These are phyloP conservation scores for Hordeum pubiflorum DNA, from an alignment of 202 grass and related monocot species.

Conservation along the genomic window DNA sequence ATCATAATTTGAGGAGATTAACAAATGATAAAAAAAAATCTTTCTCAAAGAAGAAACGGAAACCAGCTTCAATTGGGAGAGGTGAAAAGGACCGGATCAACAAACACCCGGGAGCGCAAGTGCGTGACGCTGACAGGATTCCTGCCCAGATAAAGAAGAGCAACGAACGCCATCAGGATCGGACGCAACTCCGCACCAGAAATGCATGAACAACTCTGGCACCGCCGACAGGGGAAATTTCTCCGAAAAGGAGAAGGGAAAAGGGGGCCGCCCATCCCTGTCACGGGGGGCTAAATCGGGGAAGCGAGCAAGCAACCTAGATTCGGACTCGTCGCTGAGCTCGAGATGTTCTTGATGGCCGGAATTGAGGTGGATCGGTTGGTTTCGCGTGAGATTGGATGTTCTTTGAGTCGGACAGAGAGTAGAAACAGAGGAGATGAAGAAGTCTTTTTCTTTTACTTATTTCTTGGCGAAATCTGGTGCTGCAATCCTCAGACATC, in stretches of 20 bases:
- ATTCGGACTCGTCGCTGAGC: slow-evolving; percentile 13
- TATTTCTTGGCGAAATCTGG: not conserved
- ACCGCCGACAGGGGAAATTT: slow-evolving; percentile 27
- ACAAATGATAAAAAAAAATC: not conserved
- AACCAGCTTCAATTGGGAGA: not conserved
- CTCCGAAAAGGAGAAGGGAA: not conserved
- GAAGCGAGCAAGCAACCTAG: slow-evolving; percentile 22
- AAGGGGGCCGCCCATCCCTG: slow-evolving; percentile 3
- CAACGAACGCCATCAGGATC: slow-evolving; percentile 23
- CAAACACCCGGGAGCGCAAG: slow-evolving; percentile 9
- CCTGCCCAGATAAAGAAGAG: slow-evolving; percentile 32
- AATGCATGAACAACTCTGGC: slow-evolving; percentile 2
- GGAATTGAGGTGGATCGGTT: not conserved
- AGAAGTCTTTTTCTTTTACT: not conserved
- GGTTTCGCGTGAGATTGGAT: not conserved
- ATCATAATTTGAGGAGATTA: not conserved
- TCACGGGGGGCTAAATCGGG: not conserved
- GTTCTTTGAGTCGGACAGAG: slow-evolving; percentile 8
- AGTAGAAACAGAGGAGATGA: not conserved
- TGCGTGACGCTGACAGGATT: slow-evolving; percentile 34
- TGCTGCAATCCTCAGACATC: not conserved
- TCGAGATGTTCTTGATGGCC: not conserved
- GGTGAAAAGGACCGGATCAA: slow-evolving; percentile 18
- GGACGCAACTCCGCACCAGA: slow-evolving; percentile 24
- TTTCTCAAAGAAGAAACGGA: not conserved